Evolutionary conservation across 2,329 filamentous ascomycete species (phyloP).

Genomic region (Diplodia corticola): DNA sequence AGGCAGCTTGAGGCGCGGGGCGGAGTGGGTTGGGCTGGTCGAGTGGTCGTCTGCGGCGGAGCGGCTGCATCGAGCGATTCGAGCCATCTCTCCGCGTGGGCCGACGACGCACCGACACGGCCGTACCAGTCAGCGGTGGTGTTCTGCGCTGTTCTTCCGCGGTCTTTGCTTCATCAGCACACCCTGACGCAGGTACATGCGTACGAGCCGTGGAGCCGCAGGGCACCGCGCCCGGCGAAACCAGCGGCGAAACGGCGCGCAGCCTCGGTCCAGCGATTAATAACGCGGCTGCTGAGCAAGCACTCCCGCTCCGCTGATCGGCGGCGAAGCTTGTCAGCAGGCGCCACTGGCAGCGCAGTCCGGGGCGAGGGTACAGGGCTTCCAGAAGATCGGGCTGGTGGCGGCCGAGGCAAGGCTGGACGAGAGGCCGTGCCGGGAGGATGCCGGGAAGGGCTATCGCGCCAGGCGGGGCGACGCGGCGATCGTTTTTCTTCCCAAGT

Average conservation of each 20-base stretch:
- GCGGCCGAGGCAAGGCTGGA: neutral
- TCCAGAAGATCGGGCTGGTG: neutral
- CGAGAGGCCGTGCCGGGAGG: neutral
- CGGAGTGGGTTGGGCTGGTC: neutral
- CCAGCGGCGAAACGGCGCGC: neutral
- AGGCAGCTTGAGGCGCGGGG: neutral
- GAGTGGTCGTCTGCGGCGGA: neutral
- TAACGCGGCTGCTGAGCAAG: slow-evolving; percentile 7
- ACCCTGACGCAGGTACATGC: neutral
- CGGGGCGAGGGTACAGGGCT: neutral
- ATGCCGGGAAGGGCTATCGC: neutral
- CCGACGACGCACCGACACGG: slow-evolving; percentile 14
- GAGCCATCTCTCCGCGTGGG: neutral
- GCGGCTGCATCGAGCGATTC: neutral
- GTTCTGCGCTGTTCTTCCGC: neutral
- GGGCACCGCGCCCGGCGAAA: neutral
- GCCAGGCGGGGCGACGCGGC: slow-evolving; percentile 7
- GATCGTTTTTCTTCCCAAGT: neutral
- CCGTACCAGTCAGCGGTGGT: slow-evolving; percentile 1
- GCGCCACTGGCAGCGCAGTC: neutral
- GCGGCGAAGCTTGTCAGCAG: neutral
- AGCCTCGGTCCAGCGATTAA: neutral
- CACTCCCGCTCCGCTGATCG: neutral
- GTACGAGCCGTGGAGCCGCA: slow-evolving; percentile 5
- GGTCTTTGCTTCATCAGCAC: neutral